Evolutionary conservation across 2,329 filamentous ascomycete species (phyloP).

Genomic region (Orbilia oligospora): DNA sequence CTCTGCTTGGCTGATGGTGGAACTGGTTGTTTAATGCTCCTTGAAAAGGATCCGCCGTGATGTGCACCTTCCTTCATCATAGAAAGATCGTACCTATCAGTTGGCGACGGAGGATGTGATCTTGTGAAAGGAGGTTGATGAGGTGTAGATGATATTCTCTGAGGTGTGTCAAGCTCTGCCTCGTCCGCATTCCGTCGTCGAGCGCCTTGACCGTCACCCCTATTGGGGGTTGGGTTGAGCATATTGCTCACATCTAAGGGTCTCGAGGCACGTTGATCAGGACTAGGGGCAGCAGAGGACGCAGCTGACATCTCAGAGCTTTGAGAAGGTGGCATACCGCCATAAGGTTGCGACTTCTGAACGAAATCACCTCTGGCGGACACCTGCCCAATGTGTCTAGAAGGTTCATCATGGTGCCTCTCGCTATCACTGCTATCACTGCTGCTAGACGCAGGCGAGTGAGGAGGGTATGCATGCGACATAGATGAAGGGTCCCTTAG

Average conservation of each 20-base stretch:
- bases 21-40: slow-evolving; percentile 57
- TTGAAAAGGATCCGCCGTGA: slow-evolving; percentile 35
- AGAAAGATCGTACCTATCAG: slow-evolving; percentile 53
- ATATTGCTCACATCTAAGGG: slow-evolving; percentile 63
- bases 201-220: slow-evolving; percentile 55
- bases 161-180: slow-evolving; percentile 58
- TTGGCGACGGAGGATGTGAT: slow-evolving; percentile 59
- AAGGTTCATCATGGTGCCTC: slow-evolving; percentile 39
- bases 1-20: slow-evolving; percentile 53
- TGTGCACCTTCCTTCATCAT: slow-evolving; percentile 39
- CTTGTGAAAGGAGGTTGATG: slow-evolving; percentile 58
- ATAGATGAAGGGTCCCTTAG: slow-evolving; percentile 64
- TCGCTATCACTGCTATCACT: slow-evolving; percentile 52
- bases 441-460: slow-evolving; percentile 54
- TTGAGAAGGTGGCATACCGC: slow-evolving; percentile 48
- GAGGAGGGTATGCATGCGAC: slow-evolving; percentile 64
- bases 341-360: slow-evolving; percentile 36
- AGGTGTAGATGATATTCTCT: slow-evolving; percentile 58
- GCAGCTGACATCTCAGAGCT: slow-evolving; percentile 60
- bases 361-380: slow-evolving; percentile 29
- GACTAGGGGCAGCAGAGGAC: slow-evolving; percentile 62
- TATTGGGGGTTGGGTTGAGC: slow-evolving; percentile 63
- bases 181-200: slow-evolving; percentile 56
- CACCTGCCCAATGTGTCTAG: slow-evolving; percentile 25
- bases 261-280: slow-evolving; percentile 62